Evolutionary conservation across 2,329 filamentous ascomycete genomes (phyloP), one percentile per base, ranked within the genome.

Genomic region (Aspergillus chevalieri): DNA sequence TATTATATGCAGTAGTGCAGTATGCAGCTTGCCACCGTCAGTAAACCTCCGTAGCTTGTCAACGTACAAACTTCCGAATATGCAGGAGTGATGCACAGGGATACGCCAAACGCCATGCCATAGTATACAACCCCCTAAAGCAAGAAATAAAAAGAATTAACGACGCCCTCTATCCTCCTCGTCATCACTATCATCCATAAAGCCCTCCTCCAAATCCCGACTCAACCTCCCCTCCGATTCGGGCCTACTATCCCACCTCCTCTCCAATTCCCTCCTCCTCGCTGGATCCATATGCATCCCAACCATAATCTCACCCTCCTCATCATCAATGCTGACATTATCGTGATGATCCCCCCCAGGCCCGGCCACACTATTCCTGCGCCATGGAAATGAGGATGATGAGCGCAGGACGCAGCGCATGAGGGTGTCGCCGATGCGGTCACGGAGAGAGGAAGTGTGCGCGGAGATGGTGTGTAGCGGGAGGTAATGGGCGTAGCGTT

Each of bases 201-300:
- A 89, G 0, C 84, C 85, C 60, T 85, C 79, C 65, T 92, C 87
- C 46, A 92, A 68, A 73, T 95, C 89, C 70, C 89, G 77, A 66
- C 88, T 92, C 53, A 95, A 62, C 54, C 89, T 77, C 57, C 81
- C 64, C 59, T 67, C 67, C 44, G 54, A 68, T 28, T 66, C 67
- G n/a, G 57, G 58, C 30, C 58, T 72, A 62, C 44, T 70, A 70
- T 48, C 75, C 69, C 49, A 76, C 74, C 55, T 61, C 60, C 66
- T 63, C 56, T 69, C 64, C 52, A 76, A 53, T 2, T 70, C 74
- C 52, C 74, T 73, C 45, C 75, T 63, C 36, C 72, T 65, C 21
- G 67, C 58, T 8, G 68, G 60, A 55, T 81, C 74, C 38, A 86
- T 78, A 45, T 82, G 77, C 54, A 80, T 74, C 14, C 73, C 70